Percentiles rank a stretch among this genome's conserved stretches.
Evolutionary conservation across 495 filamentous ascomycete species (phyloP).

Genomic region (Tuber brumale): DNA sequence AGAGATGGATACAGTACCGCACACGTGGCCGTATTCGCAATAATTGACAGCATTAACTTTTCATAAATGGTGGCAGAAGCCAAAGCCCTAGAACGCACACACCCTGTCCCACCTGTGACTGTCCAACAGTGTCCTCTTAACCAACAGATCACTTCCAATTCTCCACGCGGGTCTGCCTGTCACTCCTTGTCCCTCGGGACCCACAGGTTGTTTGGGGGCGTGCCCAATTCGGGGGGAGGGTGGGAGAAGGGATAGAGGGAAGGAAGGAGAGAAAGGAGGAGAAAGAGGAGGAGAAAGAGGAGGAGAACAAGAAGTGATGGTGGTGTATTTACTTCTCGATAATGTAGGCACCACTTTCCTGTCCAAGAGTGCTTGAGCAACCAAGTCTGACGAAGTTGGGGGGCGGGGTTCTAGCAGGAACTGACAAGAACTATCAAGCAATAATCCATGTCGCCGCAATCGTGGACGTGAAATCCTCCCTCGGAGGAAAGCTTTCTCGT

Average conservation of each 20-base stretch:
- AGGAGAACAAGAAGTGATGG: not conserved
- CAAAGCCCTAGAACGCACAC: constrained; percentile 3
- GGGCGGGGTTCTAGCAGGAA: not conserved
- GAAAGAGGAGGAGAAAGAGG: not conserved
- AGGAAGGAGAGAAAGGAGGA: not conserved
- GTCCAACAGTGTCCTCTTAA: not conserved
- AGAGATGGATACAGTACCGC: not conserved
- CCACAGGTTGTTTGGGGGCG: not conserved
- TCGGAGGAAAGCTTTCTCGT: not conserved
- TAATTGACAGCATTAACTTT: constrained; percentile 1
- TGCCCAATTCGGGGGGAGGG: not conserved
- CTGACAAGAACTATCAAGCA: not conserved
- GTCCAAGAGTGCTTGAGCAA: not conserved
- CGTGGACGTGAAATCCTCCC: not conserved
- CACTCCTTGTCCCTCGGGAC: not conserved
- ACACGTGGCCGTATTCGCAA: not conserved
- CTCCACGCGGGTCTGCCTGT: not conserved
- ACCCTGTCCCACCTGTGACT: constrained; percentile 3
- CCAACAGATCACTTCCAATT: not conserved
- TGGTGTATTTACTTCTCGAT: not conserved
- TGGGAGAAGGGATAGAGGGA: not conserved
- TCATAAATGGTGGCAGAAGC: constrained; percentile 1
- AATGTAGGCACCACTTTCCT: not conserved
- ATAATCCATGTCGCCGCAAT: constrained; percentile 1
- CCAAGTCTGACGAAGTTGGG: not conserved